Evolutionary conservation across 176 grass and related monocot species (phyloP).

Genomic region (Elaeis guineensis): DNA sequence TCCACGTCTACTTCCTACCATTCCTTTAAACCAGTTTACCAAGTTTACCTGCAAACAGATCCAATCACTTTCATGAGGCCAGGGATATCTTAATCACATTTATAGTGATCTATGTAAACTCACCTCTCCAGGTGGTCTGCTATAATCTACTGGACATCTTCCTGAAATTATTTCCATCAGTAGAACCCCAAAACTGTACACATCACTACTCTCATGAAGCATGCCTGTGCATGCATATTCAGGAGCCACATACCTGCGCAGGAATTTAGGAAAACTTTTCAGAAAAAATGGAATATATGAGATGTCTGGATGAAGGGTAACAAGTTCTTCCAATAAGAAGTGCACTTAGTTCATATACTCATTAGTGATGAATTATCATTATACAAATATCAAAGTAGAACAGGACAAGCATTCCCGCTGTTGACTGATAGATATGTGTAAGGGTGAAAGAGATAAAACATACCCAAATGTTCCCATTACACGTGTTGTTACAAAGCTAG

Average conservation of each 20-base stretch:
- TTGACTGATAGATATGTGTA: no score
- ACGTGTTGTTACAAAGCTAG: conserved; percentile 91
- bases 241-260: conserved; percentile 74
- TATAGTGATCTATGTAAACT: not conserved
- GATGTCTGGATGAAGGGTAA: no score
- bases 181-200: conserved; percentile 94
- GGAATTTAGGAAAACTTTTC: not conserved
- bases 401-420: no score
- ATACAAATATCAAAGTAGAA: no score
- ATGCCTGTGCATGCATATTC: conserved; percentile 96
- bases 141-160: conserved; percentile 81
- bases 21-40: conserved; percentile 90
- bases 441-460: not conserved
- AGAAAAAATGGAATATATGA: no score
- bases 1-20: conserved; percentile 58
- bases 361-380: no score
- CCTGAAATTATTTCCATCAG: conserved; percentile 94
- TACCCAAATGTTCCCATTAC: conserved; percentile 98
- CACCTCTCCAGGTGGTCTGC: conserved; percentile 63
- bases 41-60: conserved; percentile 52
- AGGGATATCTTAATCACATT: no score
- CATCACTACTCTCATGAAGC: conserved; percentile 92
- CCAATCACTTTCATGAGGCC: not conserved
- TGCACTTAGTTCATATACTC: no score
- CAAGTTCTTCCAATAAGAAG: no score